phyloP scores from a whole-genome alignment of 2,329 filamentous ascomycete genomes.

The Canariomyces notabilis region DNA sequence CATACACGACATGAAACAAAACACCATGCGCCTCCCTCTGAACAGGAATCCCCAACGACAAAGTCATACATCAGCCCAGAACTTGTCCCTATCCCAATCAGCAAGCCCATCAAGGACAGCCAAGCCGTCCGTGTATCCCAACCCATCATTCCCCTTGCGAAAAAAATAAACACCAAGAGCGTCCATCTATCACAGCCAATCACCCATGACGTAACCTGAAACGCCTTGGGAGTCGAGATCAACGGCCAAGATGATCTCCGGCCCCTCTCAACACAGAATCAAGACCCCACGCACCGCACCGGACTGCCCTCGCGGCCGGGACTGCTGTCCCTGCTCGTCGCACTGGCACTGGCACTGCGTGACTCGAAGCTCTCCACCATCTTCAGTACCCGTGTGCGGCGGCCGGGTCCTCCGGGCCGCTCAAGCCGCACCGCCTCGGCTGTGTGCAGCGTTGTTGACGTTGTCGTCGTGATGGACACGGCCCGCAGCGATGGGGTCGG shows the following conservation, averaged over 20 bases:
- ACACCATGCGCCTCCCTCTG: conserved; percentile 1
- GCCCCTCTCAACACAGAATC: background rate
- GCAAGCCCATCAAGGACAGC: background rate
- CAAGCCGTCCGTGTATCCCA: background rate
- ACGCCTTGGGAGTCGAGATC: no score
- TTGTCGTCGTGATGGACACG: conserved; percentile 29
- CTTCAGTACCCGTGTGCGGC: conserved; percentile 35
- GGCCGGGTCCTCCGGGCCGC: conserved; percentile 26
- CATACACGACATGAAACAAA: conserved; percentile 3
- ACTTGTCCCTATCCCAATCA: background rate
- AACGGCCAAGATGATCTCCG: background rate
- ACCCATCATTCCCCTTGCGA: no score
- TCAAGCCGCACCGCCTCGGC: conserved; percentile 42
- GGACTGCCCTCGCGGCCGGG: conserved; percentile 10
- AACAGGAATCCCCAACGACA: background rate
- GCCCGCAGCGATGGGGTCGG: conserved; percentile 26
- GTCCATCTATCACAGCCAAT: background rate
- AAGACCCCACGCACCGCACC: background rate
- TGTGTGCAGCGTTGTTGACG: conserved; percentile 32
- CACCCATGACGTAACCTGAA: background rate
- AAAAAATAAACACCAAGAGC: background rate
- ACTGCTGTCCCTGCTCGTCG: conserved; percentile 27
- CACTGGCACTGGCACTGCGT: conserved; percentile 36
- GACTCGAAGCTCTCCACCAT: conserved; percentile 55
- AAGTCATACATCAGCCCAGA: background rate